Evolutionary conservation across 257 asterid genomes (phyloP).

Genomic region (Misopates orontium): DNA sequence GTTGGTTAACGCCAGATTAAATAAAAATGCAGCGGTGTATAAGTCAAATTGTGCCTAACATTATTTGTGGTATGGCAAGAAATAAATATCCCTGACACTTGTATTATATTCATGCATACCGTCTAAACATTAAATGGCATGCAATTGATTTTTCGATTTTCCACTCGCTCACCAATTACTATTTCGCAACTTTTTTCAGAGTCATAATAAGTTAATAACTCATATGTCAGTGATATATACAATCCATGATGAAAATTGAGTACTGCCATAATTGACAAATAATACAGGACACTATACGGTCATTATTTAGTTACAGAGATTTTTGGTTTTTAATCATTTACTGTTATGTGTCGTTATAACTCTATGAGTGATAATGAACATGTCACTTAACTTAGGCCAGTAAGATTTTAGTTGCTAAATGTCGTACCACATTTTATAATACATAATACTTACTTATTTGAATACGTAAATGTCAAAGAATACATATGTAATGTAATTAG

Average conservation of each 20-base stretch:
- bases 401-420: no score
- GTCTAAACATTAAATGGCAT: background rate
- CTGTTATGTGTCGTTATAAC: no score
- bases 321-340: no score
- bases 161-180: no score
- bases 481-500: background rate
- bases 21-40: slow-evolving; percentile 13
- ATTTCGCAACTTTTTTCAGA: background rate
- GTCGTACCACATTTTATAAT: no score
- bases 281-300: background rate
- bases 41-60: background rate
- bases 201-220: no score
- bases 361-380: no score
- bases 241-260: no score
- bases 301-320: background rate
- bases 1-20: background rate
- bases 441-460: no score
- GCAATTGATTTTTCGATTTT: background rate
- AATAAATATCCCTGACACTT: background rate
- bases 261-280: no score
- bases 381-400: no score
- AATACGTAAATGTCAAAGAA: no score
- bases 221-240: background rate
- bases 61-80: background rate
- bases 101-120: background rate